Evolutionary conservation across 2,329 filamentous ascomycete species (phyloP).

Genomic region (Exophiala aquamarina): DNA sequence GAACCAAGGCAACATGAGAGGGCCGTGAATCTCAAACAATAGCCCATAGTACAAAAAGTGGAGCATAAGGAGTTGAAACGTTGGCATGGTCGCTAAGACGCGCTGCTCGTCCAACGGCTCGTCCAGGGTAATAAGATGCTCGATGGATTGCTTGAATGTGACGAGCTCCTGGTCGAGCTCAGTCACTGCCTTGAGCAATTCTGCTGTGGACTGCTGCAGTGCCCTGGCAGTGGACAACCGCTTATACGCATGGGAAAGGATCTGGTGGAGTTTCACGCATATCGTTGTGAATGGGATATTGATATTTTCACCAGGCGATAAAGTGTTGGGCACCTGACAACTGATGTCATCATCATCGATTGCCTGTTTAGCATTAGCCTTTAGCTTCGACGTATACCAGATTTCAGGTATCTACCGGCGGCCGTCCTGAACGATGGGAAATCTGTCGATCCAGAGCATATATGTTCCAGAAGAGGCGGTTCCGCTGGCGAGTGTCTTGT

Average conservation of each 20-base stretch:
- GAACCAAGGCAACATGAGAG: constrained; percentile 5
- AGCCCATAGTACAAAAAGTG: not conserved
- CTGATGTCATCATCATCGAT: constrained; percentile 12
- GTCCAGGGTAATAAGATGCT: not conserved
- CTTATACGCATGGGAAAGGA: constrained; percentile 1
- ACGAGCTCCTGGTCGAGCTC: constrained; percentile 6
- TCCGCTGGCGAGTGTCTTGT: constrained; percentile 1
- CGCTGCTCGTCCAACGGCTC: not conserved
- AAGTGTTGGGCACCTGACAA: constrained; percentile 5
- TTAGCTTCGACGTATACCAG: not conserved
- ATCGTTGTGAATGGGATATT: constrained; percentile 1
- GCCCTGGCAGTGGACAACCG: constrained; percentile 1
- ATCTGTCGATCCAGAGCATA: constrained; percentile 10
- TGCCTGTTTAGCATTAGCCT: not conserved
- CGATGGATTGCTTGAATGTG: not conserved
- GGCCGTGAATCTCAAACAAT: constrained; percentile 5
- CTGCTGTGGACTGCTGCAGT: not conserved
- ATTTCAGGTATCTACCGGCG: constrained; percentile 1
- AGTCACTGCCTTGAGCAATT: constrained; percentile 3
- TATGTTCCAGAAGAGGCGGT: constrained; percentile 6
- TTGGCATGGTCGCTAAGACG: not conserved
- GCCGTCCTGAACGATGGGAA: constrained; percentile 4
- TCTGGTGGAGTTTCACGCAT: constrained; percentile 1
- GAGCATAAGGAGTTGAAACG: not conserved
- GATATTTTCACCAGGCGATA: not conserved